Base-by-base conservation (phyloP, 768 basidiomycete species). In the Cytidiella melzeri region DNA sequence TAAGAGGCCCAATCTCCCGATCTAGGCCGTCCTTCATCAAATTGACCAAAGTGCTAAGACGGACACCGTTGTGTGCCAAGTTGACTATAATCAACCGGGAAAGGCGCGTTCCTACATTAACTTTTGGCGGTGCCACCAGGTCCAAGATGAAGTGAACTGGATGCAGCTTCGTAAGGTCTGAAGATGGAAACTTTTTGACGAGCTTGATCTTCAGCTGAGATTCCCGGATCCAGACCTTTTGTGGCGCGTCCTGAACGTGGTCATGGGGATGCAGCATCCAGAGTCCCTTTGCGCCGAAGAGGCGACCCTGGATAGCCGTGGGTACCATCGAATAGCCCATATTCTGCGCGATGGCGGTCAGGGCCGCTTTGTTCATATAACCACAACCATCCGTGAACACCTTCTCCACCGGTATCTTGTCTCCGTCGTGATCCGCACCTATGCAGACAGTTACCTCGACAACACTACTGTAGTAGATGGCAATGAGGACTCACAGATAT, bases 41-140 rank as follows among this genome's bases (percentile, higher is more conserved):
- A 0, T 67, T 55, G 10, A 68, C 68, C 21, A 91, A 65, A 0
- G 72, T 57, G 0, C 64, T 48, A 13, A 68, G 57, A 0, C 73
- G 65, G 0, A 89, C 74, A 0, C 78, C 79, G 60, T 87, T 87
- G 42, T 73, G 62, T 0, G 75, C 70, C 0, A 91, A 62, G 41
- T 87, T 88, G 9, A 81, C 54, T 3, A 89, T 73, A 0, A 73
- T 74, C 39, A 87, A 83, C 6, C 65, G 61, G 0, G 81, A 80
- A 0, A 89, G 65, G 0, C 69, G 57, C 30, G 70, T 66, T 0
- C 76, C 67, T 0, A 62, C 47, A 0, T 71, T 70, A 0, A 78
- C 64, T 0, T 69, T 70, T 0, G 82, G 77, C 0, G 75, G 67
- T 0, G 67, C 61, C 12, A 69, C 55, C 15, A 69, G 64, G 50